Evolutionary conservation across 306 rosid genomes (phyloP), one percentile per base, ranked within the genome.

Genomic region (Neltuma alba): DNA sequence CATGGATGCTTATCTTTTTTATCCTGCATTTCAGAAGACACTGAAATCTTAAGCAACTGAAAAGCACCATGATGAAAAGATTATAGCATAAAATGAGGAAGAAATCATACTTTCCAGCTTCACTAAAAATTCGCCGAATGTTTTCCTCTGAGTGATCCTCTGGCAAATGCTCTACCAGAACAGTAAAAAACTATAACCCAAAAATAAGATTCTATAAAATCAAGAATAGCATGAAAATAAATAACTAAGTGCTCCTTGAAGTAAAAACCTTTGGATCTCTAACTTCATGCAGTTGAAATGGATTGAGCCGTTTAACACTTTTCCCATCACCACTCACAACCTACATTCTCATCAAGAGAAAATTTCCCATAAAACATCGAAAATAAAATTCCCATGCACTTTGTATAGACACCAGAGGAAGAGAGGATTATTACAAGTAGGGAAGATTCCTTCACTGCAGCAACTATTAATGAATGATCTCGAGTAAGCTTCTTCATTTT

Each of bases 111-210:
- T 88, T 89, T 90, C 99, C 99, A 70, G 90, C 98, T 87, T 80
- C 91, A 76, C 85, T 88, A 88, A 93, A 93, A 77, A 93, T 91
- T 77, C 78, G 83, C 71, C 33, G 83, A 71, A 96, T 84, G 84
- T 93, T 96, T 83, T 87, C 94, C 89, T 75, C 83, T 60, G 98
- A 90, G 90, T 89, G 93, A 79, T 96, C 90, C 82, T 85, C 97
- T 0, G 99, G 98, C 80, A 96, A 88, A 82, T 96, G 89, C 85
- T 96, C 99, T 75, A 85, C 97, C 91, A 96, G 79, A 82, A 96
- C 98, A 89, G 99, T 96, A 80, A 21, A 93, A 81, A 87, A 88
- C 99, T 96, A 76, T 83, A 86, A 79, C 68, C 84, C 89, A 80
- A 79, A 82, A 70, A 84, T 88, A 84, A 92, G 88, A 78, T 14